Evolutionary conservation across 163 green algal species (phyloP).

Genomic region (Volvox carteri): DNA sequence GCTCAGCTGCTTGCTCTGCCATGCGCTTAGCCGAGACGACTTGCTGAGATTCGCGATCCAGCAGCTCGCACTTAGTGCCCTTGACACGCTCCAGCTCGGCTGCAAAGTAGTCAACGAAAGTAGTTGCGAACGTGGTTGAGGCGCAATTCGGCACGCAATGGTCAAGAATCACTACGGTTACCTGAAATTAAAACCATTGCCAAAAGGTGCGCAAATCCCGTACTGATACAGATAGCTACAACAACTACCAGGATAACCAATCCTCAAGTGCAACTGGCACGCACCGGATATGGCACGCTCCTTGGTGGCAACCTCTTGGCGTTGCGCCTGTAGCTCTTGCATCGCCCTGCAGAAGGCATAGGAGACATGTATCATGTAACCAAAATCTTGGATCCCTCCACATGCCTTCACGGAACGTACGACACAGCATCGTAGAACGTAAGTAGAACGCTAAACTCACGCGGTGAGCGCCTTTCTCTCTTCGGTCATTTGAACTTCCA

Average conservation of each 20-base stretch:
- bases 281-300: neutral
- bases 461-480: constrained; percentile 1
- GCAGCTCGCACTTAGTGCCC: constrained; percentile 52
- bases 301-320: neutral
- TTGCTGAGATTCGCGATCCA: constrained; percentile 45
- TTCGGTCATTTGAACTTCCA: neutral
- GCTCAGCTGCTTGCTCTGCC: neutral
- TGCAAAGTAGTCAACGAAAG: no score
- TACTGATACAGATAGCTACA: neutral
- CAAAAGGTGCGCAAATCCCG: neutral
- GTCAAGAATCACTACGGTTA: no score
- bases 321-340: constrained; percentile 2
- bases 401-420: no score
- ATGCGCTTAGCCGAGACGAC: neutral
- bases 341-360: no score
- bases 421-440: neutral
- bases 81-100: constrained; percentile 48
- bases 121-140: no score
- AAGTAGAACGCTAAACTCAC: no score
- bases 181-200: neutral
- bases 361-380: no score
- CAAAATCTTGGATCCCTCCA: no score
- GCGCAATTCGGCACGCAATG: no score
- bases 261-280: neutral
- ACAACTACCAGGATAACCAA: neutral